Evolutionary conservation across 2,329 filamentous ascomycete species (phyloP), one percentile per base, ranked within the genome.

Genomic region (Xylaria sp.): DNA sequence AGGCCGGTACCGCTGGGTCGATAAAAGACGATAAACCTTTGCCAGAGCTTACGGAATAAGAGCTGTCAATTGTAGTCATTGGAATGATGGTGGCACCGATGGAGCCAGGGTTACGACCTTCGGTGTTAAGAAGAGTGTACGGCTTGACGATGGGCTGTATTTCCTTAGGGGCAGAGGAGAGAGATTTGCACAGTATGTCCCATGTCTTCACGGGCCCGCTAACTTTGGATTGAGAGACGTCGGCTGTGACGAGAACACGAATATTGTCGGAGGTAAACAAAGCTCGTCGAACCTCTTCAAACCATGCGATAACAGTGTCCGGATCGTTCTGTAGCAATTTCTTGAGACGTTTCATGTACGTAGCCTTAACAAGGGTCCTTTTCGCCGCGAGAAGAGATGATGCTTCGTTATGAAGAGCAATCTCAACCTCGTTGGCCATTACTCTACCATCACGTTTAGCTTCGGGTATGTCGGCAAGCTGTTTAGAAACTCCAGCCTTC

Each of bases 31-130:
- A 87, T 18, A 95, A 88, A 6, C 95, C 95, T 51, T 88, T 87
- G 1, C 91, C 86, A 12, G 92, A 92, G 75, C 93, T 90, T 69
- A 94, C 88, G 28, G 91, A 91, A 82, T 94, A 98, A 1, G 94
- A 98, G 52, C 93, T 97, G 82, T 99, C 96, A 61, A 98, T 91
- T 0, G 94, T 92, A 0, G 93, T 89, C 90, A 99, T 96, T 18
- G 96, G 94, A 25, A 98, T 88, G 63, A 99, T 88, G 73, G 93
- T 91, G 39, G 91, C 89, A 39, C 89, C 89, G 44, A 92, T 86
- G 5, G 89, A 88, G 15, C 96, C 96, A 0, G 94, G 92, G 7
- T 88, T 89, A 63, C 87, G 86, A 18, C 94, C 96, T 64, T 93
- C 89, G 0, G 89, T 84, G 72, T 89, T 97, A 64, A 97, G 89